Conservation (phyloP, 2,329 filamentous ascomycete genomes). For the Aspergillus latus region DNA sequence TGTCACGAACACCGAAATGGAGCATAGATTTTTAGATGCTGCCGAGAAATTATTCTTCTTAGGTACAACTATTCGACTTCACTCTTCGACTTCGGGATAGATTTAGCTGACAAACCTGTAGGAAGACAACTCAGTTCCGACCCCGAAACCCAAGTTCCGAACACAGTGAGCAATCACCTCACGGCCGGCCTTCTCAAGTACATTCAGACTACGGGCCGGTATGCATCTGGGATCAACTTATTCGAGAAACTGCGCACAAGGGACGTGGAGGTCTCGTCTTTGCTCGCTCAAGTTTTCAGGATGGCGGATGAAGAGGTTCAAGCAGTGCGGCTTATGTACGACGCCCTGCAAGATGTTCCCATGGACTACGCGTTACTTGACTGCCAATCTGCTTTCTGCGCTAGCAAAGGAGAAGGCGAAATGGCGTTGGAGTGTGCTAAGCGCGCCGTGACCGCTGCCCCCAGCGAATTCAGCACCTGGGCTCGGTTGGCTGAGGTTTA, state of each 20-base stretch:
- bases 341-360: slow-evolving; percentile 83
- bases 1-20: slow-evolving; percentile 95
- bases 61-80: slow-evolving; percentile 52
- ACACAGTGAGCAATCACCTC: slow-evolving; percentile 92
- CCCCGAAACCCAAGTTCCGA: slow-evolving; percentile 94
- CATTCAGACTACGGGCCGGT: slow-evolving; percentile 91
- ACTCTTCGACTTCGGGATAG: neutral
- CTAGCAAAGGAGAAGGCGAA: slow-evolving; percentile 81
- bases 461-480: slow-evolving; percentile 97
- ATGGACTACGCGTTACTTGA: slow-evolving; percentile 99
- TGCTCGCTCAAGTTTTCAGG: slow-evolving; percentile 86
- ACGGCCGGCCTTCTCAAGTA: slow-evolving; percentile 93
- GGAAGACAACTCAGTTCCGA: slow-evolving; percentile 96
- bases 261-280: slow-evolving; percentile 89
- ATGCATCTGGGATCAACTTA: slow-evolving; percentile 91
- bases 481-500: slow-evolving; percentile 91
- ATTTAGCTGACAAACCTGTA: slow-evolving; percentile 39
- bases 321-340: slow-evolving; percentile 81
- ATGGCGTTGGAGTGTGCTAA: slow-evolving; percentile 93
- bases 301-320: slow-evolving; percentile 98
- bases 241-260: slow-evolving; percentile 92
- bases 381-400: slow-evolving; percentile 86
- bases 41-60: slow-evolving; percentile 94
- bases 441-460: slow-evolving; percentile 88
- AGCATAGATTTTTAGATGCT: slow-evolving; percentile 92